These are phyloP conservation scores for Crithidia fasciculata DNA, from an alignment of 208 protist species.

Conservation along the genomic window DNA sequence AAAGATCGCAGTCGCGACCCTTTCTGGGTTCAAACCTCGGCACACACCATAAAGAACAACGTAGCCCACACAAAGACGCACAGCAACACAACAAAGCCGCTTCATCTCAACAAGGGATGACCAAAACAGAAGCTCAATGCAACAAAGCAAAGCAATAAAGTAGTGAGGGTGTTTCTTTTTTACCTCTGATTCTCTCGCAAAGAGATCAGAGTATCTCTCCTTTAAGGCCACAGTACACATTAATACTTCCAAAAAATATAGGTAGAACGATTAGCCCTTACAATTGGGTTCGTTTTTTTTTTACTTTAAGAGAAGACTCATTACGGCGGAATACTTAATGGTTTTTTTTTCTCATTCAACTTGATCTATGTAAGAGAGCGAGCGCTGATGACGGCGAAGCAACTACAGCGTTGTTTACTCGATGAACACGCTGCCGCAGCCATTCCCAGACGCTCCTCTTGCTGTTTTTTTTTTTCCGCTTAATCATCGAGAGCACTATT, in stretches of 20 bases:
- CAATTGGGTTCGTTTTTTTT: background rate
- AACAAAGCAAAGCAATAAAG: no score
- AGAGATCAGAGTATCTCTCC: background rate
- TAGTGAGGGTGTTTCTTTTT: no score
- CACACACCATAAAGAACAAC: no score
- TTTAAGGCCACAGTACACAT: background rate
- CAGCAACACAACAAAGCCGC: no score
- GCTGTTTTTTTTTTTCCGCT: background rate
- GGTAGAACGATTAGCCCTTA: background rate
- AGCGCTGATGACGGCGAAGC: background rate
- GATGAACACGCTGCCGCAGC: background rate
- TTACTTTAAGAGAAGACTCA: background rate
- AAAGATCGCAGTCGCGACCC: no score
- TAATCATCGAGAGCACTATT: background rate
- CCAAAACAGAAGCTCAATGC: no score
- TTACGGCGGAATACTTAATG: no score
- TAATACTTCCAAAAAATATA: background rate
- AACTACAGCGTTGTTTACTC: slow-evolving; percentile 5
- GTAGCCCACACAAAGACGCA: no score
- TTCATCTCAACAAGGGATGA: no score
- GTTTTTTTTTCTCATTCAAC: background rate
- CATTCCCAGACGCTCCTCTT: background rate
- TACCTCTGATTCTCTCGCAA: no score
- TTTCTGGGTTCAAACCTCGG: no score
- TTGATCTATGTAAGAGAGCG: background rate